Conservation (phyloP, 1,284 basidiomycete genomes). For the Leccinum pseudoinsigne region DNA sequence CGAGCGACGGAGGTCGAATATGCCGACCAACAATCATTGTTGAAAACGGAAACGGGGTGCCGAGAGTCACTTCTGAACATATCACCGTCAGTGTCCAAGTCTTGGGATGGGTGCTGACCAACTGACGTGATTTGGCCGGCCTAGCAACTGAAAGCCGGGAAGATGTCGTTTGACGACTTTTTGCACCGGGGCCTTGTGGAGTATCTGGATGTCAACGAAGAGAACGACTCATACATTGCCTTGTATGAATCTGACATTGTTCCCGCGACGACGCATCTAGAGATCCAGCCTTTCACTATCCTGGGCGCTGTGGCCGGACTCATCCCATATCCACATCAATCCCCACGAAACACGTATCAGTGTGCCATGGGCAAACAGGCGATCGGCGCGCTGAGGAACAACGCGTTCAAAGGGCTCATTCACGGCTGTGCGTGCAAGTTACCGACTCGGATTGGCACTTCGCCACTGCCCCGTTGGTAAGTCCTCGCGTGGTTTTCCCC, state of each 20-base stretch:
- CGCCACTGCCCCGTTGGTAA: no score
- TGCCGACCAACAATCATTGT: slow-evolving; percentile 99
- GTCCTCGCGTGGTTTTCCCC: no score
- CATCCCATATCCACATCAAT: slow-evolving; percentile 99
- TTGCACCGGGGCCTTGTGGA: slow-evolving; percentile 95
- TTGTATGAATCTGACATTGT: slow-evolving; percentile 92
- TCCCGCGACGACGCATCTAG: slow-evolving; percentile 87
- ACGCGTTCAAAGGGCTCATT: no score
- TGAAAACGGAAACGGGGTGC: slow-evolving; percentile 75
- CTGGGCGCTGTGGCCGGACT: slow-evolving; percentile 97
- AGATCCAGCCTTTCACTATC: slow-evolving; percentile 98
- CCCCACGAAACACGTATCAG: slow-evolving; percentile 98
- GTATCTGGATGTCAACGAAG: slow-evolving; percentile 99
- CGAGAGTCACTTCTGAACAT: slow-evolving; percentile 83
- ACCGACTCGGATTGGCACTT: no score
- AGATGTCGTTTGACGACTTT: slow-evolving; percentile 93
- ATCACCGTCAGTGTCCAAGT: slow-evolving; percentile 55
- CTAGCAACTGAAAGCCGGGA: slow-evolving; percentile 79
- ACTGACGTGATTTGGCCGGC: slow-evolving; percentile 17
- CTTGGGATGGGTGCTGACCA: background rate
- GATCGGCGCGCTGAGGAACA: slow-evolving; percentile 70
- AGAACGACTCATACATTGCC: slow-evolving; percentile 97
- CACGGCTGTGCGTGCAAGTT: no score
- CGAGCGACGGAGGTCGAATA: slow-evolving; percentile 96
- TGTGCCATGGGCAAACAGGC: slow-evolving; percentile 99